Evolutionary conservation across 352 stramenopile species (phyloP).

Genomic region (Hyaloperonospora arabidopsidis): DNA sequence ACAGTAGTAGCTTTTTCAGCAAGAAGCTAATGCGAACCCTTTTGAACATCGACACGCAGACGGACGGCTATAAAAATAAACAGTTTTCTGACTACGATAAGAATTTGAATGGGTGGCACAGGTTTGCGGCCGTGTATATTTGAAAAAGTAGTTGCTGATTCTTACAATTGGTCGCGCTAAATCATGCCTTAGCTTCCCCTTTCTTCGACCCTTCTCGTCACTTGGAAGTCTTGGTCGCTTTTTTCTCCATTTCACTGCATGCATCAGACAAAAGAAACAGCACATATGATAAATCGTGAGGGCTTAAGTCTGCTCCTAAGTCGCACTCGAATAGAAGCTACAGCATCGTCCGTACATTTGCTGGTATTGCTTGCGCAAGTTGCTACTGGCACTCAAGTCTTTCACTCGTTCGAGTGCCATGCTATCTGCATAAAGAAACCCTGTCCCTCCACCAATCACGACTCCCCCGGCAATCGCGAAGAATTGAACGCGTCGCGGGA

Average conservation of each 20-base stretch:
- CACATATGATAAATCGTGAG: conserved; percentile 1
- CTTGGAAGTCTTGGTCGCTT: conserved; percentile 41
- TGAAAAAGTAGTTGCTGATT: no score
- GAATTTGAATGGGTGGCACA: no score
- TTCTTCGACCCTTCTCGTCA: not conserved
- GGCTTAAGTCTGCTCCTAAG: not conserved
- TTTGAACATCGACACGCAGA: conserved; percentile 3
- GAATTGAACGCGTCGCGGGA: conserved; percentile 52
- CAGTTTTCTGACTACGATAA: no score
- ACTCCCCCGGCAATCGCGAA: conserved; percentile 49
- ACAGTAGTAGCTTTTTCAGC: no score
- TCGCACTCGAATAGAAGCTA: not conserved
- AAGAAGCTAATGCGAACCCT: not conserved
- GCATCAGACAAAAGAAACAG: not conserved
- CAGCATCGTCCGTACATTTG: conserved; percentile 41
- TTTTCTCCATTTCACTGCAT: conserved; percentile 54
- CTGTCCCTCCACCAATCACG: conserved; percentile 47
- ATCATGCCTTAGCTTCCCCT: no score
- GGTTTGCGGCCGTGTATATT: no score
- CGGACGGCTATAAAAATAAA: no score
- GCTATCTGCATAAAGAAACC: conserved; percentile 66
- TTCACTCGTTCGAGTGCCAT: conserved; percentile 65
- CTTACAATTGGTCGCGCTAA: no score
- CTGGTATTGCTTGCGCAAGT: conserved; percentile 72
- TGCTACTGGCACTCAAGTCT: conserved; percentile 69